phyloP scores from a whole-genome alignment of 768 basidiomycete species.

The Pleurotus djamor region DNA sequence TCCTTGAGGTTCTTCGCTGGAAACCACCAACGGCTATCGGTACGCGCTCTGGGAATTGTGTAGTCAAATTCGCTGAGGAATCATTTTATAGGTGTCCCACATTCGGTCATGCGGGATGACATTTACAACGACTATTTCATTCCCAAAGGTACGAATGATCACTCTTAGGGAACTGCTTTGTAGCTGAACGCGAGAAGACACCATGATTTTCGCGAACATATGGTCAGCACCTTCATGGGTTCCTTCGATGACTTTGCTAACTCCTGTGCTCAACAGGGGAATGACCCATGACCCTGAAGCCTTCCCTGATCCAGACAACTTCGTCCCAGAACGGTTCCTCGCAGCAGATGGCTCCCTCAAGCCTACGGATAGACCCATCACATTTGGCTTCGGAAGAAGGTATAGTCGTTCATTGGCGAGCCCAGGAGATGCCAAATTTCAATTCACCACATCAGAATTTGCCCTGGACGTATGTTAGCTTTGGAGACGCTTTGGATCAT shows the following conservation, averaged over 20 bases:
- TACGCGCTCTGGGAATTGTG: background rate
- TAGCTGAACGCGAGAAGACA: background rate
- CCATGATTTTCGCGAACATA: slow-evolving; percentile 34
- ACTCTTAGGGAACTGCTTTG: slow-evolving; percentile 1
- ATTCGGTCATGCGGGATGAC: slow-evolving; percentile 31
- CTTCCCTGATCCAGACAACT: slow-evolving; percentile 36
- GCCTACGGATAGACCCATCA: slow-evolving; percentile 7
- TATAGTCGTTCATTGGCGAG: background rate
- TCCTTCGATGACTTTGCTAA: background rate
- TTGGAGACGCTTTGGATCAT: slow-evolving; percentile 24
- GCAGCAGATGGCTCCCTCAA: slow-evolving; percentile 10
- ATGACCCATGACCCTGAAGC: slow-evolving; percentile 32
- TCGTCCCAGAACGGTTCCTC: slow-evolving; percentile 39
- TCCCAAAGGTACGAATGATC: slow-evolving; percentile 29
- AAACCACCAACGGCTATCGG: slow-evolving; percentile 12
- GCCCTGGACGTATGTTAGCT: background rate
- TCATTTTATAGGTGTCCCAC: slow-evolving; percentile 21
- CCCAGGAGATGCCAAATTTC: no score
- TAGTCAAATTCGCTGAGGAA: background rate
- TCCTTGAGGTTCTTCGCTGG: slow-evolving; percentile 4
- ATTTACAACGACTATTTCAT: slow-evolving; percentile 36
- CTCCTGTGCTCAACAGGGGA: slow-evolving; percentile 22
- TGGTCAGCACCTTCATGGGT: slow-evolving; percentile 20
- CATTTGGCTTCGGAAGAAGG: slow-evolving; percentile 24
- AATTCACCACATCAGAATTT: background rate